Evolutionary conservation across 257 asterid genomes (phyloP).

Genomic region (Solanum infundibuliforme): DNA sequence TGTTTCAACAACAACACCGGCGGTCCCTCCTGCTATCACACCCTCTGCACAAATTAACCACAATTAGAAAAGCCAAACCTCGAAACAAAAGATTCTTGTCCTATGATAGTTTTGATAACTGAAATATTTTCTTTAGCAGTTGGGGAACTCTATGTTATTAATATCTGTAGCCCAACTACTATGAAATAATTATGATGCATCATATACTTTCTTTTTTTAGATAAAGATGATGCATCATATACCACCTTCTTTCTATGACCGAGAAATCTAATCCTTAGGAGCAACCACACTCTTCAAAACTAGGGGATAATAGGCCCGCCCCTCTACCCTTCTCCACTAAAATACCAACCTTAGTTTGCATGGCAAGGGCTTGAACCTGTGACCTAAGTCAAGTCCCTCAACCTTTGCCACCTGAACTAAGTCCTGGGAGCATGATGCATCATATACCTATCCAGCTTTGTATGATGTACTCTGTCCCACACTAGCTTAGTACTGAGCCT

Average conservation of each 20-base stretch:
- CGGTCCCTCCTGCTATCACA: constrained; percentile 84
- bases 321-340: background rate
- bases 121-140: background rate
- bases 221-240: background rate
- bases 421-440: background rate
- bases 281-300: background rate
- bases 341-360: background rate
- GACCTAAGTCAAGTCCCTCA: background rate
- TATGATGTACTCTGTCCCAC: background rate
- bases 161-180: background rate
- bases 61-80: background rate
- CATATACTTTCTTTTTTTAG: background rate
- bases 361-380: background rate
- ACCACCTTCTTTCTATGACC: background rate
- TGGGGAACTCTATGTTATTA: background rate
- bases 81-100: background rate
- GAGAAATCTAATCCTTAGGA: background rate
- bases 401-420: background rate
- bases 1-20: constrained; percentile 94
- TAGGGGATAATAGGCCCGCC: background rate
- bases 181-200: background rate
- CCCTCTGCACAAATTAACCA: constrained; percentile 57
- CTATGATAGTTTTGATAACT: background rate
- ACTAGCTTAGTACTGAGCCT: background rate
- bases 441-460: background rate